Conservation (phyloP, 257 asterid species). For the Solanum bulbocastanum region DNA sequence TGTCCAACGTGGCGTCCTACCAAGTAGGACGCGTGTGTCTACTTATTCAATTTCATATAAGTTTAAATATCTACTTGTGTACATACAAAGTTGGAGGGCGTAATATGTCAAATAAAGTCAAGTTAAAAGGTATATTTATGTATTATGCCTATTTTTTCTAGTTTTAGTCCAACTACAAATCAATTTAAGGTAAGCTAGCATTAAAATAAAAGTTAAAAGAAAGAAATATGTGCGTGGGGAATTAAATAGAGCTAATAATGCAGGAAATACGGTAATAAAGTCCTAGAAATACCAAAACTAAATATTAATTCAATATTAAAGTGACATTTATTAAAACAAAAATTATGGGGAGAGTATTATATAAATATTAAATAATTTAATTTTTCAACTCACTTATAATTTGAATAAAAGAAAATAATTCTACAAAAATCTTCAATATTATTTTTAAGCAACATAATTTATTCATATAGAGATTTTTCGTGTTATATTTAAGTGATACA, state of each 20-base stretch:
- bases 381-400: neutral
- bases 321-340: neutral
- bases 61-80: accelerated
- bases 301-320: too few species aligned
- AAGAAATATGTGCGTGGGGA: neutral
- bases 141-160: too few species aligned
- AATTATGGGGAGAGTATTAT: neutral
- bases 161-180: neutral
- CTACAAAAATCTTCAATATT: neutral
- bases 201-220: neutral
- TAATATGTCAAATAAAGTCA: too few species aligned
- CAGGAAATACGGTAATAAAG: neutral
- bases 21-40: neutral
- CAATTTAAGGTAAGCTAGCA: neutral
- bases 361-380: neutral
- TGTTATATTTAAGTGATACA: neutral
- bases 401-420: neutral
- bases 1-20: neutral
- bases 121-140: too few species aligned
- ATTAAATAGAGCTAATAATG: neutral
- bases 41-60: too few species aligned
- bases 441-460: neutral
- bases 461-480: neutral
- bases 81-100: neutral
- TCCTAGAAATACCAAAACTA: too few species aligned